A percentile compares a stretch with the other conserved stretches of the same genome.
Conservation (phyloP, 768 basidiomycete species). For the Tylopilus subfusipes region DNA sequence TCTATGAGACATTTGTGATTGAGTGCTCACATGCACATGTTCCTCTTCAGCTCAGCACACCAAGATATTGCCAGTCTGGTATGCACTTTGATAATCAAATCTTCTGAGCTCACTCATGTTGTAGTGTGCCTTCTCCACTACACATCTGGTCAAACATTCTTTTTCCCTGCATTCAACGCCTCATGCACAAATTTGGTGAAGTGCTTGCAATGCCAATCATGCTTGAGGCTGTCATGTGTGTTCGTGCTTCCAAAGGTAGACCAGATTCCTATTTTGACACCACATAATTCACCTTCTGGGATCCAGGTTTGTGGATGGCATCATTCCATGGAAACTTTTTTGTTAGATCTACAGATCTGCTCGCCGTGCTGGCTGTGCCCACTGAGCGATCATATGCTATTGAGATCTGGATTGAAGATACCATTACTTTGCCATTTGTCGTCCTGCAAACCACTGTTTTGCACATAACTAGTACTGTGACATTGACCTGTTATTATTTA, state of each 20-base stretch:
- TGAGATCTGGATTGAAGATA: slow-evolving; percentile 94
- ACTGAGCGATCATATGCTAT: slow-evolving; percentile 95
- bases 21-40: slow-evolving; percentile 99
- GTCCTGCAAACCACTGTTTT: slow-evolving; percentile 93
- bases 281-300: background rate
- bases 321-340: slow-evolving; percentile 99
- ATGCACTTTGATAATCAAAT: background rate
- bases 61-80: slow-evolving; percentile 93
- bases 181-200: slow-evolving; percentile 92
- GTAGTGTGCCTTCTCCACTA: slow-evolving; percentile 91
- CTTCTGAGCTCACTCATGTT: background rate
- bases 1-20: slow-evolving; percentile 98
- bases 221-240: slow-evolving; percentile 96
- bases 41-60: slow-evolving; percentile 90
- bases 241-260: slow-evolving; percentile 91
- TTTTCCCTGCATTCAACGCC: slow-evolving; percentile 98
- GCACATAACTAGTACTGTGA: no score
- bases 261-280: background rate
- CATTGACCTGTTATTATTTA: no score
- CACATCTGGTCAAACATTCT: slow-evolving; percentile 96
- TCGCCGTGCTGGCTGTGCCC: slow-evolving; percentile 96
- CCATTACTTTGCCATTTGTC: slow-evolving; percentile 84
- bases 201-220: slow-evolving; percentile 92
- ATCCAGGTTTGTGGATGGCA: slow-evolving; percentile 82
- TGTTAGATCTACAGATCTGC: slow-evolving; percentile 92